A percentile compares a stretch with the other conserved stretches of the same genome.
phyloP scores from a whole-genome alignment of 352 stramenopile species.

The Globisporangium canariense region DNA sequence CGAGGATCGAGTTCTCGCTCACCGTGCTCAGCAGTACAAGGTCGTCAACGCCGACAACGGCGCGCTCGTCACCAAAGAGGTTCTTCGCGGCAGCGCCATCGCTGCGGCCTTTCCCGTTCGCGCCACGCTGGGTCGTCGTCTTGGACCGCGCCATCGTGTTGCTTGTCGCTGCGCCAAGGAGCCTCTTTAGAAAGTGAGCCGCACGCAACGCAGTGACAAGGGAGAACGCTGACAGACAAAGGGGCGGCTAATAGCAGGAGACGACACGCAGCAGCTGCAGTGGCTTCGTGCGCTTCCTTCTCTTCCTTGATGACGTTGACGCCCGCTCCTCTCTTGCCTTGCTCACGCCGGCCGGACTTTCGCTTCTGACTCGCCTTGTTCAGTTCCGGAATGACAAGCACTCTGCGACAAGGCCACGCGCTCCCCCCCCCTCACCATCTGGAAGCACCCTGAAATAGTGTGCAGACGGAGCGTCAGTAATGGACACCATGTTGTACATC shows the following conservation, averaged over 20 bases:
- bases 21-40: constrained; percentile 74
- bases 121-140: constrained; percentile 2
- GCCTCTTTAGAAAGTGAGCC: background rate
- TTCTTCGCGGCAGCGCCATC: background rate
- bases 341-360: background rate
- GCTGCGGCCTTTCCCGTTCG: constrained; percentile 2
- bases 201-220: background rate
- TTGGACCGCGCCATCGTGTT: constrained; percentile 14
- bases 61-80: constrained; percentile 60
- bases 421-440: background rate
- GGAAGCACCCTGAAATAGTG: background rate
- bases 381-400: background rate
- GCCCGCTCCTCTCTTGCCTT: background rate
- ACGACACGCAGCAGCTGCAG: background rate
- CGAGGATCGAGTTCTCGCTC: constrained; percentile 76
- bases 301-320: background rate
- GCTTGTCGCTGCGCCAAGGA: background rate
- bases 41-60: constrained; percentile 76
- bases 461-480: background rate
- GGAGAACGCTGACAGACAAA: background rate
- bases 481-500: too few species aligned
- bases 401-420: background rate
- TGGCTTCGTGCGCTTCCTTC: background rate
- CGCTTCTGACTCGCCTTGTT: background rate
- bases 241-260: background rate